Evolutionary conservation across 2,329 filamentous ascomycete genomes (phyloP), one percentile per base, ranked within the genome.

Genomic region (Fusarium pininemorale): DNA sequence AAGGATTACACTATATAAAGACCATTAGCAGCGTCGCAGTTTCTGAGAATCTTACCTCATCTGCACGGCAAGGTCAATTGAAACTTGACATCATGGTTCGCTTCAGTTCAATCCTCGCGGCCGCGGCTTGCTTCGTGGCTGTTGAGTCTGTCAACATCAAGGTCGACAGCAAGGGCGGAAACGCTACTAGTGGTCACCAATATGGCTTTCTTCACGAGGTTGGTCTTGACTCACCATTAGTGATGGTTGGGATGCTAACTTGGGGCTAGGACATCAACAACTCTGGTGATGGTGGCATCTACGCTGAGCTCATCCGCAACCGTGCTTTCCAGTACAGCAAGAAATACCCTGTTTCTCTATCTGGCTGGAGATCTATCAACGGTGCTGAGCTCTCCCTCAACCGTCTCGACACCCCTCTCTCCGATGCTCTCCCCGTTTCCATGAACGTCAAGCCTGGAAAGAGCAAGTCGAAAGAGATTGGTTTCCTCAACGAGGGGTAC

Each of bases 221-320:
- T 65, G 44, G 78, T 51, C 5, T 7, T 18, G 12, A 12, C 15
- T 20, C 20, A 14, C 0, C 2, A 2, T 12, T 37, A 6, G 42
- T 12, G n/a, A 15, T 7, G 5, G 2, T 7, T 7, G 7, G 0
- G 15, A 4, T 9, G 20, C 66, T 68, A 8, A 68, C 37, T 14
- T 7, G 6, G 6, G 10, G 16, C 1, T 15, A 90, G 87, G 89
- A 90, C 61, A 91, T 91, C 79, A 90, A 90, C 80, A 89, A 92
- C 79, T 91, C 89, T 5, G 91, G 92, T 6, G 92, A 94, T 77
- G 92, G 92, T 28, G 92, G 92, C 10, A 88, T 94, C 70, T 94
- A 94, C 78, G 92, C 90, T 55, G 91, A 94, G 78, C 81, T 94
- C 63, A 88, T 94, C 64, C 88, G 87, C 58, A 94, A 94, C 81